Evolutionary conservation across 768 basidiomycete genomes (phyloP).

Genomic region (Auriculariales sp.): DNA sequence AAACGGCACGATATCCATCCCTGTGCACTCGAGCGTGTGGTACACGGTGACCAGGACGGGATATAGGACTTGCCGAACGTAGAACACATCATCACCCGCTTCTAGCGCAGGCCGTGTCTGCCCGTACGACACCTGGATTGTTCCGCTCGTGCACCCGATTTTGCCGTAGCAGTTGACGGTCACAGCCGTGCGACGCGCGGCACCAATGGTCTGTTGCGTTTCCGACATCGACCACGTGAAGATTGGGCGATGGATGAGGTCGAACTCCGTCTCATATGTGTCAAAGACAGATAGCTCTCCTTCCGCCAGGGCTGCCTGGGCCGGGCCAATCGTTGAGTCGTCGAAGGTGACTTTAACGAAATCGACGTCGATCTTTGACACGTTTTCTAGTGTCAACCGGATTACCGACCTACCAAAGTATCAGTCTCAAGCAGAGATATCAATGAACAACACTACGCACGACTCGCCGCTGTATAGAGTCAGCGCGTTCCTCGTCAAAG

Average conservation of each 20-base stretch:
- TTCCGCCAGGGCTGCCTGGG: conserved; percentile 64
- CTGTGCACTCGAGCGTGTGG: conserved; percentile 79
- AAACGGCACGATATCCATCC: conserved; percentile 69
- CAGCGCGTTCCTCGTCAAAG: conserved; percentile 83
- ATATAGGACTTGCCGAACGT: conserved; percentile 76
- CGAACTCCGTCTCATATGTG: conserved; percentile 81
- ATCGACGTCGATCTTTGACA: conserved; percentile 67
- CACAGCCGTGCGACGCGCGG: conserved; percentile 57
- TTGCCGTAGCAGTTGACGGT: conserved; percentile 75
- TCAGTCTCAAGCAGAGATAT: conserved; percentile 5
- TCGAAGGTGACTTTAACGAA: conserved; percentile 80
- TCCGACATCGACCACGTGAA: conserved; percentile 51
- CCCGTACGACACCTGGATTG: conserved; percentile 75
- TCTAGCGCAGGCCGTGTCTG: conserved; percentile 20
- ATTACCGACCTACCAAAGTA: conserved; percentile 49
- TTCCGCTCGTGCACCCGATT: conserved; percentile 71
- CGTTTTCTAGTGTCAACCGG: conserved; percentile 80
- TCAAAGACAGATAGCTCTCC: conserved; percentile 72
- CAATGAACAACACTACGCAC: conserved; percentile 27
- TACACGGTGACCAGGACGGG: conserved; percentile 91
- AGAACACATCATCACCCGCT: conserved; percentile 38
- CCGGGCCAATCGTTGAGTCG: conserved; percentile 72
- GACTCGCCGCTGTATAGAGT: conserved; percentile 94
- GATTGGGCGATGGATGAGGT: conserved; percentile 59
- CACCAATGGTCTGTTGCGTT: conserved; percentile 34